Evolutionary conservation across 305 asterid genomes (phyloP).

Genomic region (Fraxinus albicans): DNA sequence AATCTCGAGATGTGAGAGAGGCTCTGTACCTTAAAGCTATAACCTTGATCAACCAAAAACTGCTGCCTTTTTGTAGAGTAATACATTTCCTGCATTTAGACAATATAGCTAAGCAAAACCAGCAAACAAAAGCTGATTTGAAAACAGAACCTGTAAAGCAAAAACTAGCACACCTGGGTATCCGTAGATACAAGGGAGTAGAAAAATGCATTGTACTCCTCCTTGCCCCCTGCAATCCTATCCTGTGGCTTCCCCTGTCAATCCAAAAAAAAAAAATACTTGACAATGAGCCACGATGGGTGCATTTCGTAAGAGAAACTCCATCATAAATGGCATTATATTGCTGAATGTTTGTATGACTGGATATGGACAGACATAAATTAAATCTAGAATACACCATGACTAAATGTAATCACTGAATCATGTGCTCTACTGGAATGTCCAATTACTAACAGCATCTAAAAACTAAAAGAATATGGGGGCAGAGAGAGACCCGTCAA

Average conservation of each 20-base stretch:
- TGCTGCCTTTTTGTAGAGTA: conserved; percentile 97
- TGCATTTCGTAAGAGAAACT: background rate
- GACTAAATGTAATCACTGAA: background rate
- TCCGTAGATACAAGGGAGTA: conserved; percentile 98
- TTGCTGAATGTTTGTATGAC: background rate
- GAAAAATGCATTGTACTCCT: conserved; percentile 96
- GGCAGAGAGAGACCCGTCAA: background rate
- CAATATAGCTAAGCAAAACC: conserved; percentile 11
- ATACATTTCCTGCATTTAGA: conserved; percentile 72
- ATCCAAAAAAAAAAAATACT: conserved; percentile 16
- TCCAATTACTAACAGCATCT: background rate
- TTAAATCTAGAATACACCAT: background rate
- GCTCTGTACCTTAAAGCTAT: conserved; percentile 82
- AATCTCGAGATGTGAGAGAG: background rate
- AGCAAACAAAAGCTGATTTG: background rate
- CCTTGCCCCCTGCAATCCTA: conserved; percentile 95
- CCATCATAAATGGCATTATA: background rate
- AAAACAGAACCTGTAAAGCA: background rate
- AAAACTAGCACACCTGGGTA: conserved; percentile 60
- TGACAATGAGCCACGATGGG: background rate
- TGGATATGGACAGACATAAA: background rate
- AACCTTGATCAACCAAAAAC: conserved; percentile 96
- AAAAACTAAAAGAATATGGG: background rate
- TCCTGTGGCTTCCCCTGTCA: conserved; percentile 88
- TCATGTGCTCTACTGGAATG: background rate